Evolutionary conservation across 805 yeast genomes (phyloP).

Genomic region (Wickerhamiella slavikovae): DNA sequence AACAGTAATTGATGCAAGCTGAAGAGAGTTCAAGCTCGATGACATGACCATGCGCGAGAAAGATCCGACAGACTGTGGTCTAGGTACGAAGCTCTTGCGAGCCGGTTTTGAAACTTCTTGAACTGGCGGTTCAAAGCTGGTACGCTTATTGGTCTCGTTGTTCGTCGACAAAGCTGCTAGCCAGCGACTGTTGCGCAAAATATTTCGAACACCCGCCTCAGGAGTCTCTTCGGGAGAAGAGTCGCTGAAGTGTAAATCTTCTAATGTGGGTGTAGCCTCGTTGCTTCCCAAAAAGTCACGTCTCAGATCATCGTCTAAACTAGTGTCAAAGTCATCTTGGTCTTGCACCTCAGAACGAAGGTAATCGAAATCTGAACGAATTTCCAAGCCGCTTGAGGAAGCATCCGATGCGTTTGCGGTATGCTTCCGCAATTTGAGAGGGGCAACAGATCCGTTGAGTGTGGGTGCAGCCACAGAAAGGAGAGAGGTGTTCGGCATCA

Average conservation of each 20-base stretch:
- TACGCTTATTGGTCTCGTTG: no score
- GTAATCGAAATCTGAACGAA: no score
- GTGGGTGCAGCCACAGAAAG: no score
- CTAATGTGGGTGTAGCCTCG: conserved; percentile 7
- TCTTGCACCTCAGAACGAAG: no score
- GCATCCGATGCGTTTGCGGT: no score
- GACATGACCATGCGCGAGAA: conserved; percentile 11
- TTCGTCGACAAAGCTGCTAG: no score
- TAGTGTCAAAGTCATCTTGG: not conserved
- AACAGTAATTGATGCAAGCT: conserved; percentile 15
- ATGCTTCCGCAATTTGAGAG: no score
- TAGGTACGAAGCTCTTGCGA: conserved; percentile 1
- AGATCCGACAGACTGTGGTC: conserved; percentile 6
- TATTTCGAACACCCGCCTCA: no score
- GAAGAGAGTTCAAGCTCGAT: conserved; percentile 14
- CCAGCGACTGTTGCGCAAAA: not conserved
- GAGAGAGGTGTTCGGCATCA: no score
- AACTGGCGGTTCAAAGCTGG: not conserved
- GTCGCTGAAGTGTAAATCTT: not conserved
- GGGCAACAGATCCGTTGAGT: no score
- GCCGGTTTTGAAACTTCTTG: not conserved
- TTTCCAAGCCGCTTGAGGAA: no score
- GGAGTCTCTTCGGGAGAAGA: not conserved
- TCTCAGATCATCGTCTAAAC: not conserved
- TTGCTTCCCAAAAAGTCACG: conserved; percentile 4